A percentile compares a stretch with the other conserved stretches of the same genome.
phyloP scores from a whole-genome alignment of 208 protist species.

The Trypanosomatidae sp. region DNA sequence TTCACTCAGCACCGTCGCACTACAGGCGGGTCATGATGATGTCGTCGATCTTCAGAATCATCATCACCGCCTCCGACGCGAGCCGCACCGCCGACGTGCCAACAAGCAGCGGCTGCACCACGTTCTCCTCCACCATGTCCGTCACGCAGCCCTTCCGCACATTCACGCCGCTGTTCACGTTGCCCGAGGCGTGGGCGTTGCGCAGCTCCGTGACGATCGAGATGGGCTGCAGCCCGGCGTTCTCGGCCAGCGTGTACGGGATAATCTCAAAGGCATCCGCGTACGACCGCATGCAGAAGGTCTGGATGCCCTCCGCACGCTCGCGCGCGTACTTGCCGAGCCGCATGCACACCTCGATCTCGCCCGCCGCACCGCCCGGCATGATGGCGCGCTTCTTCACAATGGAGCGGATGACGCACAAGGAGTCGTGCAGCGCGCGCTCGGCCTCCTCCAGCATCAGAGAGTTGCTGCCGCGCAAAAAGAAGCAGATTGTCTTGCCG shows the following conservation, averaged over 20 bases:
- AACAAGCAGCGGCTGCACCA: slow-evolving; percentile 99
- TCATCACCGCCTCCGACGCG: slow-evolving; percentile 99
- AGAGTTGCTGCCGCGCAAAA: slow-evolving; percentile 99
- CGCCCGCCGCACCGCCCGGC: slow-evolving; percentile 99
- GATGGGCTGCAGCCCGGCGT: slow-evolving; percentile 98
- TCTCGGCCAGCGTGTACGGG: slow-evolving; percentile 99
- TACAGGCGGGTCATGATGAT: slow-evolving; percentile 93
- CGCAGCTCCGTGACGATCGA: slow-evolving; percentile 97
- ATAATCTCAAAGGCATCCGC: slow-evolving; percentile 99
- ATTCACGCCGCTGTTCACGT: slow-evolving; percentile 98
- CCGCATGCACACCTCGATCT: slow-evolving; percentile 97
- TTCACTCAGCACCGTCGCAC: neutral
- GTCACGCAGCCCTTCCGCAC: slow-evolving; percentile 95
- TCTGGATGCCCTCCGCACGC: slow-evolving; percentile 96
- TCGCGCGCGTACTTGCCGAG: slow-evolving; percentile 93
- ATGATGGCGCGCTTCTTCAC: slow-evolving; percentile 99
- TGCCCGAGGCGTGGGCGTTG: slow-evolving; percentile 93
- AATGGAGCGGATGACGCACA: slow-evolving; percentile 99
- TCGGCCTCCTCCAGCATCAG: slow-evolving; percentile 99
- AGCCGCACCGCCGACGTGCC: slow-evolving; percentile 99
- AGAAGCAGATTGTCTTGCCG: slow-evolving; percentile 95
- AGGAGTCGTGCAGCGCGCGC: slow-evolving; percentile 99
- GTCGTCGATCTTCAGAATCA: slow-evolving; percentile 99
- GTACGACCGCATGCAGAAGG: slow-evolving; percentile 99
- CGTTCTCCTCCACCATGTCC: slow-evolving; percentile 98